Evolutionary conservation across 768 basidiomycete genomes (phyloP), one percentile per base, ranked within the genome.

Genomic region (Candolleomyces efflorescens): DNA sequence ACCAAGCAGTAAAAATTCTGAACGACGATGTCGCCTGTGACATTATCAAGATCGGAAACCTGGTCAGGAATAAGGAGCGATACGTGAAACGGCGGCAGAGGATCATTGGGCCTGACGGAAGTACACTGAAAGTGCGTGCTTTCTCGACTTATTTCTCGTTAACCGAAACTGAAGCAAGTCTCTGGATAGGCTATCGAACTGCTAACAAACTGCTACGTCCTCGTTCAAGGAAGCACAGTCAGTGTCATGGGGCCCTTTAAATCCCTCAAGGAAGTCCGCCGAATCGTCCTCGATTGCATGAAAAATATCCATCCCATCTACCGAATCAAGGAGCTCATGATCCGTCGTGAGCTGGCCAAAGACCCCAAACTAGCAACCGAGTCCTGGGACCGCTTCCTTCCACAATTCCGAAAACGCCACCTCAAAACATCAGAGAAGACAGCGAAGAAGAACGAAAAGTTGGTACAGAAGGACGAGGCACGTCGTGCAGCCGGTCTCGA

Each of bases 231-330:
- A 61, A 98, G 84, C 71, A 99, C 97, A 1, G 97, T 99, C 56
- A 93, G 94, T 52, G 94, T 93, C 12, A 98, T 98, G 94, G 97
- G 97, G 3, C 89, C 94, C 0, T 90, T 90, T 76, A 97, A 96
- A 67, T 89, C 89, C 0, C 77, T 99, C 18, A 98, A 98, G 70
- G 97, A 99, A 72, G 96, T 99, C 11, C 82, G 97, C 58, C 76
- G 95, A 64, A 98, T 98, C 60, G 84, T 99, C n/a, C 72, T 98
- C 43, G 97, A 99, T 68, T 99, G 97, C 76, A 98, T 99, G 97
- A 94, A 89, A 75, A 99, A 99, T 69, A 90, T 98, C 54, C 97
- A 99, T 68, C 97, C 97, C 1, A 98, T 99, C 68, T 99, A 99
- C 70, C 87, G 94, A 65, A 99, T 99, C 73, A 99, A 99, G 74